Evolutionary conservation across 441 rosid species (phyloP).

Genomic region (Iberis amara): DNA sequence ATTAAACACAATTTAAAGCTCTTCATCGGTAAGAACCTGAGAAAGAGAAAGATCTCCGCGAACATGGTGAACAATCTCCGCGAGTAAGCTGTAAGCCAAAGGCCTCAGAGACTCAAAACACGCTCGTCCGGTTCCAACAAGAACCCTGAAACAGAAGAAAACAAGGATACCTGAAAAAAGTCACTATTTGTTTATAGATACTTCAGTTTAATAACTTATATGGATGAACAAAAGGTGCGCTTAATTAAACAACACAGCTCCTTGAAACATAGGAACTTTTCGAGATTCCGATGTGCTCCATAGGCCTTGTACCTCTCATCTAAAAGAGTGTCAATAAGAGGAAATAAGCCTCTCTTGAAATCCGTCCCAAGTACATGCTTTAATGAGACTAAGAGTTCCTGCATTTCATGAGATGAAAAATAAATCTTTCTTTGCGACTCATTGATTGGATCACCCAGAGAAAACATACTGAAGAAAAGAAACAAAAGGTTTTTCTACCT

Average conservation of each 20-base stretch:
- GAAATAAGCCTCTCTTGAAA: conserved; percentile 98
- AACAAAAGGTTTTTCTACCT: conserved; percentile 43
- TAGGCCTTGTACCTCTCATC: conserved; percentile 72
- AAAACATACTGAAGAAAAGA: conserved; percentile 1
- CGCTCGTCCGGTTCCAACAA: conserved; percentile 97
- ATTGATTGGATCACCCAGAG: conserved; percentile 8
- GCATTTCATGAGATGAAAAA: conserved; percentile 35
- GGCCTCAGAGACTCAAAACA: conserved; percentile 98
- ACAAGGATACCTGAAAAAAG: conserved; percentile 1
- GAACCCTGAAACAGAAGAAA: conserved; percentile 50
- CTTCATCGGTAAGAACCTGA: conserved; percentile 46
- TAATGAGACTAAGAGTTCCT: conserved; percentile 94
- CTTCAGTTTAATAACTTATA: conserved; percentile 8
- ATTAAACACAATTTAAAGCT: conserved; percentile 13
- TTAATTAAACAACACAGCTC: conserved; percentile 11
- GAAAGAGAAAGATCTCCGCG: conserved; percentile 80
- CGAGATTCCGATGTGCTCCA: conserved; percentile 6
- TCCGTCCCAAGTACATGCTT: conserved; percentile 99
- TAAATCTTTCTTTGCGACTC: conserved; percentile 13
- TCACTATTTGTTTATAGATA: conserved; percentile 9
- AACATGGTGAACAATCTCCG: conserved; percentile 99
- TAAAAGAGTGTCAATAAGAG: conserved; percentile 87
- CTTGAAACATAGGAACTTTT: not conserved
- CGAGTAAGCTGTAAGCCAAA: conserved; percentile 93
- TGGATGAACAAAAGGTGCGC: conserved; percentile 4